Percentiles rank a stretch among this genome's conserved stretches.
These are phyloP conservation scores for Fraxinus sp. DNA, from an alignment of 305 asterid species.

Conservation along the genomic window DNA sequence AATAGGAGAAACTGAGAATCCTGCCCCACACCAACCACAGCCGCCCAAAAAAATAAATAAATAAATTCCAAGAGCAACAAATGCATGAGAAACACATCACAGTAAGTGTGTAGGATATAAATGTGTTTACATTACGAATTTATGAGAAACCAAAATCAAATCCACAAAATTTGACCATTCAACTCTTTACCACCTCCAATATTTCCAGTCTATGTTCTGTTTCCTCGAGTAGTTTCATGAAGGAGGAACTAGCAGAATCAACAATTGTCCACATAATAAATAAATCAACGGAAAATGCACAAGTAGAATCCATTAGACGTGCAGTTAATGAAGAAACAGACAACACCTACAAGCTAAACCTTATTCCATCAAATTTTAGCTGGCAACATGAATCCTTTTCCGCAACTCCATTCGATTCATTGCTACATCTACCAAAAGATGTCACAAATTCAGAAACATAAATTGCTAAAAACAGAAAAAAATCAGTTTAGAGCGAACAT, in stretches of 20 bases:
- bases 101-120: background rate
- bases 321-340: background rate
- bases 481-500: background rate
- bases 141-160: no score
- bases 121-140: background rate
- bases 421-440: background rate
- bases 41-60: background rate
- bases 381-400: background rate
- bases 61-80: background rate
- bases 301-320: background rate
- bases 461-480: background rate
- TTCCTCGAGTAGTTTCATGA: background rate
- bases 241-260: background rate
- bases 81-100: background rate
- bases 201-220: background rate
- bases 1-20: background rate
- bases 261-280: background rate
- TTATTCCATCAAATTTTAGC: background rate
- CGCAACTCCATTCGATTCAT: background rate
- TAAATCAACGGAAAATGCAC: background rate
- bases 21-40: background rate
- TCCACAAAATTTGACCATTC: constrained; percentile 3
- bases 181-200: background rate
- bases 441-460: background rate
- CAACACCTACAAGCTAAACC: background rate